Evolutionary conservation across 345 rosid species (phyloP), one percentile per base, ranked within the genome.

Genomic region (Lumnitzera racemosa): DNA sequence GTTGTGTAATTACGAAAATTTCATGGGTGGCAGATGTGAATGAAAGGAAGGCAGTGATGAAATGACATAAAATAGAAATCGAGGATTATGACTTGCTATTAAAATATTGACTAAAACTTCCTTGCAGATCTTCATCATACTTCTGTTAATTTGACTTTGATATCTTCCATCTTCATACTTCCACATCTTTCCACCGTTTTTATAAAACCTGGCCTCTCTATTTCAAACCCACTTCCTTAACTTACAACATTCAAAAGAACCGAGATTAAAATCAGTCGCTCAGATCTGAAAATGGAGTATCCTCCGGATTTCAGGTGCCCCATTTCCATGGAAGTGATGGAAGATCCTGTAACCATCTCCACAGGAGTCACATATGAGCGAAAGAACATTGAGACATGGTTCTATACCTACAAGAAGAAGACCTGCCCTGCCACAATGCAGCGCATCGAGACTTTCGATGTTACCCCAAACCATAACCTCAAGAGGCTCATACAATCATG

Each of bases 321-420:
- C n/a, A 73, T 77, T 23, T 77, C 81, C 3, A 74, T 67, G 72
- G 75, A 70, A 65, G 24, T 70, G n/a, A 82, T 82, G 83, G 67
- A 49, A 41, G 83, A 82, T 7, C 87, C 87, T 0, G 87, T 82
- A 14, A 82, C 80, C 6, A 76, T 79, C 74, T 58, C 61, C 15
- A 82, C 87, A 2, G 83, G 86, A 36, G 63, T 81, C 59, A 76
- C 81, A 24, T 82, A 70, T 53, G 87, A 82, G 54, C 74, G 80
- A 13, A 71, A 70, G 27, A 79, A 76, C 70, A 79, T 82, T 41
- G 72, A 76, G 56, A 79, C 66, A 62, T 82, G 87, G 87, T 63
- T 82, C 55, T 74, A 70, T 71, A 47, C 70, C 49, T 79, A 79
- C 78, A 67, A 74, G 46, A 77, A 76, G 49, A 53, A 47, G 29